Evolutionary conservation across 441 rosid species (phyloP).

Genomic region (Gossypium schwendimanii): DNA sequence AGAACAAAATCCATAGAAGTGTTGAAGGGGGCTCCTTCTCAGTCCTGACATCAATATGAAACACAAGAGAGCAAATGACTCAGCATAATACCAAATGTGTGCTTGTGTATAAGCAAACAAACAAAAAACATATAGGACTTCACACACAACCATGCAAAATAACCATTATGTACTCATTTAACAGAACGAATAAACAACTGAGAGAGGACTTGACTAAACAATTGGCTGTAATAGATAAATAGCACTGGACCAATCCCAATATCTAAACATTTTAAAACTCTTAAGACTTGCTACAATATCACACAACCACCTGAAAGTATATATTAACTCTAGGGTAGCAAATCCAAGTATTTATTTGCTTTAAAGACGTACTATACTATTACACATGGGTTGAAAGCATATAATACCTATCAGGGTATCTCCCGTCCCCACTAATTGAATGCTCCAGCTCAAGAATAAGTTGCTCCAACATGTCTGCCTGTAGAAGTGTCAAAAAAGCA

Average conservation of each 20-base stretch:
- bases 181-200: background rate
- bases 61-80: background rate
- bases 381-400: constrained; percentile 12
- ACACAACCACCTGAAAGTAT: constrained; percentile 13
- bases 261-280: background rate
- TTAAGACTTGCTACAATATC: background rate
- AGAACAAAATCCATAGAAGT: constrained; percentile 86
- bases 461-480: constrained; percentile 90
- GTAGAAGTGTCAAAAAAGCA: constrained; percentile 22
- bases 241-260: background rate
- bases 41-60: constrained; percentile 46
- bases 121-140: background rate
- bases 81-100: background rate
- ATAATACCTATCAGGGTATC: constrained; percentile 75
- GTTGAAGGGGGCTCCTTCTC: constrained; percentile 95
- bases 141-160: background rate
- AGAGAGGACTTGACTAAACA: background rate
- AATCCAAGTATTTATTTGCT: background rate
- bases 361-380: background rate
- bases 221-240: background rate
- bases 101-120: background rate
- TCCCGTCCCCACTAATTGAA: constrained; percentile 61
- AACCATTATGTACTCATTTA: background rate
- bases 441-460: constrained; percentile 82
- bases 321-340: constrained; percentile 64